Base-by-base conservation (phyloP, 805 yeast genomes). In the Myxozyma monticola region DNA sequence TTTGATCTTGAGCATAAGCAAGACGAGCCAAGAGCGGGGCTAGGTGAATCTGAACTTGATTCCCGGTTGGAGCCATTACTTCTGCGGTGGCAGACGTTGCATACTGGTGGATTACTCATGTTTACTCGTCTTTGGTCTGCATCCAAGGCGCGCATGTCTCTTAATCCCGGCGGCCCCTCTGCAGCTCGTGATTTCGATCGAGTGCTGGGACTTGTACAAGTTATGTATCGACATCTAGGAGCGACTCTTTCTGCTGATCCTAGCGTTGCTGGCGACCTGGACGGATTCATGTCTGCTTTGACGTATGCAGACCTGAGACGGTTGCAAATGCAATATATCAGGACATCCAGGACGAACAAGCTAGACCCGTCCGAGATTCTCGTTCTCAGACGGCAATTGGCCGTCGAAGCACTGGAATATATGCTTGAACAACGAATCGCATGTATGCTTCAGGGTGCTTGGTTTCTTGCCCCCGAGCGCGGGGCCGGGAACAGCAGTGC, bases 51-150 rank as follows among this genome's bases (percentile, higher is more conserved):
- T 28, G 42, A 38, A 8, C 26, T 15, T 20, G 25, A 28, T 10
- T 31, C 39, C 9, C 14, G 35, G 15, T 35, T 47, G 14, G 40
- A 45, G 22, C 53, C 54, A 17, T 24, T 50, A 9, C 33, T 48
- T n/a, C 36, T 51, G 15, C 41, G 25, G 3, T 51, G 56, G 56
- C 42, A 46, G 3, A 39, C 48, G 29, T 24, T 51, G n/a, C 54
- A 51, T 45, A 20, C 45, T 14, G 49, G 28, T 3, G 48, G 52
- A 4, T 15, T 48, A 10, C 21, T 34, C 17, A 33, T 43, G n/a
- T 51, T 51, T 37, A 36, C 42, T 7, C 30, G 39, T n/a, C 4
- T 49, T 7, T 51, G 56, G 56, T 8, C 10, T 3, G 49, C 29
- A 15, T 48, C 56, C 1, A 20, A 37, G 24, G 41, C 51, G 6